A percentile compares a stretch with the other conserved stretches of the same genome.
Conservation (phyloP, 1,284 basidiomycete genomes). For the Malassezia brasiliensis region DNA sequence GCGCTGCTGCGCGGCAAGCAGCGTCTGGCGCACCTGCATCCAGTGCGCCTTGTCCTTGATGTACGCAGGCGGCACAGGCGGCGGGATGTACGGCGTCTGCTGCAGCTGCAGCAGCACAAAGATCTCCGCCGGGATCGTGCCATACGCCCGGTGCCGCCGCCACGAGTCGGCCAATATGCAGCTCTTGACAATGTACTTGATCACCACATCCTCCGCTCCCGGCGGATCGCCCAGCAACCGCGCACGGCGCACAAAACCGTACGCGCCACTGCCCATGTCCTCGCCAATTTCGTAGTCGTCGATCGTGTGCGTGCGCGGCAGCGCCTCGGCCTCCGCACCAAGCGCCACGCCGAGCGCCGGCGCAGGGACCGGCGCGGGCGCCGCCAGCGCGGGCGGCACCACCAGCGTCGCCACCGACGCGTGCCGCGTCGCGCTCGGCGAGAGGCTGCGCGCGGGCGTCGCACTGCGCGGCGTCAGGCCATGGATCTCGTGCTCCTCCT, state of each 20-base stretch:
- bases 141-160: conserved; percentile 84
- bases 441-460: conserved; percentile 3
- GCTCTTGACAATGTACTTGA: conserved; percentile 97
- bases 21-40: conserved; percentile 2
- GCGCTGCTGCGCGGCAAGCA: not conserved
- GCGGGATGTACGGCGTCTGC: conserved; percentile 56
- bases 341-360: not conserved
- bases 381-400: not conserved
- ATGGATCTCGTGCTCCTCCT: conserved; percentile 12
- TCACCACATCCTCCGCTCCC: conserved; percentile 58
- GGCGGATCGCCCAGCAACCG: conserved; percentile 62
- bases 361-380: not conserved
- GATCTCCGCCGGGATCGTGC: conserved; percentile 96
- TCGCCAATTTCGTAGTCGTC: conserved; percentile 35
- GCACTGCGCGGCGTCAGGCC: conserved; percentile 7
- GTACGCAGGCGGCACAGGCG: conserved; percentile 25
- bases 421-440: not conserved
- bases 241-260: conserved; percentile 85
- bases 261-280: conserved; percentile 68
- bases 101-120: conserved; percentile 81
- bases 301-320: conserved; percentile 14
- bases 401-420: not conserved
- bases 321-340: not conserved
- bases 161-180: conserved; percentile 97
- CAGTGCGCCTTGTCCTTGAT: conserved; percentile 9